A percentile compares a stretch with the other conserved stretches of the same genome.
Evolutionary conservation across 1,284 basidiomycete genomes (phyloP).

Genomic region (Melampsora occidentalis): DNA sequence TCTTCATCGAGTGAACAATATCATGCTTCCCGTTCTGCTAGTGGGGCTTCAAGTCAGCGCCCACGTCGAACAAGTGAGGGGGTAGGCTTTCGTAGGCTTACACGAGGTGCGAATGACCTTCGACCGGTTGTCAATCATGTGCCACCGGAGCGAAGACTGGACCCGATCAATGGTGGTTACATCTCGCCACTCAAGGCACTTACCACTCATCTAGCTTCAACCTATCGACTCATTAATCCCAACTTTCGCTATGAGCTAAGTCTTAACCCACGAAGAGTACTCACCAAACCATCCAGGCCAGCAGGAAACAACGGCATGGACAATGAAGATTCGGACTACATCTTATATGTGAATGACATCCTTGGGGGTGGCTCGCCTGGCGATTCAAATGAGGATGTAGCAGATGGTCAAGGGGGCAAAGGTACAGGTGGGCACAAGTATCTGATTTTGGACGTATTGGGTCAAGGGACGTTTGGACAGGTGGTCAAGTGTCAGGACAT

Average conservation of each 20-base stretch:
- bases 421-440: constrained; percentile 63
- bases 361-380: constrained; percentile 61
- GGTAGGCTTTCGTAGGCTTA: constrained; percentile 28
- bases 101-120: constrained; percentile 13
- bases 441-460: constrained; percentile 93
- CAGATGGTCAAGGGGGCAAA: neutral
- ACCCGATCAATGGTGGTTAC: constrained; percentile 31
- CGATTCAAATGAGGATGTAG: constrained; percentile 1
- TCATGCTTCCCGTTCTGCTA: constrained; percentile 35
- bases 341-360: constrained; percentile 94
- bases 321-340: constrained; percentile 96
- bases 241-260: constrained; percentile 85
- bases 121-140: constrained; percentile 20
- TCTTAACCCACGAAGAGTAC: constrained; percentile 84
- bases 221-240: constrained; percentile 87
- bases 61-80: constrained; percentile 4
- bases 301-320: constrained; percentile 90
- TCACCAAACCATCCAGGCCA: constrained; percentile 93
- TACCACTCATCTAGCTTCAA: constrained; percentile 78
- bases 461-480: constrained; percentile 97
- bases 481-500: constrained; percentile 99
- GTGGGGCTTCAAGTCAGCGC: constrained; percentile 24
- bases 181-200: constrained; percentile 72
- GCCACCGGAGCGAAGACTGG: constrained; percentile 20
- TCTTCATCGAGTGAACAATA: constrained; percentile 30